phyloP scores from a whole-genome alignment of 2,329 filamentous ascomycete genomes.

The Fusarium marasasianum region DNA sequence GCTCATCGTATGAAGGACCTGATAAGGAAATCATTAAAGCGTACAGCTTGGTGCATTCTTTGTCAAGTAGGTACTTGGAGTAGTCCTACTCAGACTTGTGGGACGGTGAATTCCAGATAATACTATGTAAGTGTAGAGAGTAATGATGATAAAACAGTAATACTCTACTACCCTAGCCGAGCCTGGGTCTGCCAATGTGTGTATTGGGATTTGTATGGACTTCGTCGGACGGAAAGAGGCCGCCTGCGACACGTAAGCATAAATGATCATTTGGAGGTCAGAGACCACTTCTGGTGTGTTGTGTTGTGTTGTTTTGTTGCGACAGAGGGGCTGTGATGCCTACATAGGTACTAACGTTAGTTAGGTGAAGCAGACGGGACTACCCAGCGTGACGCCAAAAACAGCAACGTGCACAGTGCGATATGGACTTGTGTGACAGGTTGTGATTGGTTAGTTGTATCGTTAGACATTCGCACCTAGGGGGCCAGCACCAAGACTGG shows the following conservation, averaged over 20 bases:
- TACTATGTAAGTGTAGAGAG: neutral
- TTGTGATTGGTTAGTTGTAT: slow-evolving; percentile 10
- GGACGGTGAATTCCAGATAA: neutral
- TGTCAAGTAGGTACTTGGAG: neutral
- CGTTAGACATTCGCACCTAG: neutral
- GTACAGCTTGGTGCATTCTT: neutral
- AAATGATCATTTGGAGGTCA: slow-evolving; percentile 2
- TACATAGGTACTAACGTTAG: neutral
- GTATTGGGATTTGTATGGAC: neutral
- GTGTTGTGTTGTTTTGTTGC: neutral
- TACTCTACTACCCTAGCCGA: neutral
- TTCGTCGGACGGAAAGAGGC: slow-evolving; percentile 7
- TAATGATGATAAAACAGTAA: neutral
- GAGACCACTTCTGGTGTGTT: slow-evolving; percentile 14
- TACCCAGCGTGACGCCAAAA: neutral
- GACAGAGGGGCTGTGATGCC: slow-evolving; percentile 26
- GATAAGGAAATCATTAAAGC: neutral
- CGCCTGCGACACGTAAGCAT: slow-evolving; percentile 14
- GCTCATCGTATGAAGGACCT: neutral
- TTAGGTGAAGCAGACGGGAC: neutral
- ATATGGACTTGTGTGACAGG: neutral
- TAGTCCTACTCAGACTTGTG: neutral
- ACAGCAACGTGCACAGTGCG: slow-evolving; percentile 19
- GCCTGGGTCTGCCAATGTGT: neutral
- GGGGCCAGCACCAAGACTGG: neutral